Evolutionary conservation across 768 basidiomycete species (phyloP), one percentile per base, ranked within the genome.

Genomic region (Trametes sanguinea): DNA sequence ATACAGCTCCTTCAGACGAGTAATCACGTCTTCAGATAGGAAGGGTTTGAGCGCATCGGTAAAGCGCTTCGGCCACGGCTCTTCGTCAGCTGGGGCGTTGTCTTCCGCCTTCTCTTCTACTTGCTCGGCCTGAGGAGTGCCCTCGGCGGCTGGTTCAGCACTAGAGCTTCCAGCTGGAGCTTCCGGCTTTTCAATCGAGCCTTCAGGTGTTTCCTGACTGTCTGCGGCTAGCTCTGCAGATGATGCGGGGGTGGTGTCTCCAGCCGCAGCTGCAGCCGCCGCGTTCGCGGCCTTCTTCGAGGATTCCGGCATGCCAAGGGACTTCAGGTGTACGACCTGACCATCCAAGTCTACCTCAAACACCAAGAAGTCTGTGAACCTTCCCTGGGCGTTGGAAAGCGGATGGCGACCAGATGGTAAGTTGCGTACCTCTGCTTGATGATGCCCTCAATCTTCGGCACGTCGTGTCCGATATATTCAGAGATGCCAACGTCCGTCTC

Each of bases 281-380:
- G 63, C 60, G 44, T 64, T 67, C 0, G 64, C 37, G 39, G 62
- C 57, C 66, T 79, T 82, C 67, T 83, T 83, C 9, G 85, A 73
- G 29, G 80, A 80, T 61, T 83, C 79, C 2, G 94, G 95, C 71
- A 86, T 86, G 39, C 77, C 83, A 42, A 98, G 81, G 55, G 86
- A 84, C 72, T 92, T 92, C 37, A 99, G 71, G 70, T 92, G 89
- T 16, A 97, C 77, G 7, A 92, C 88, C 64, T 90, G 85, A 46
- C 88, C 83, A 65, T 92, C 87, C 62, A 86, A 82, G 69, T 91
- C 87, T 35, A 99, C 88, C 76, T 99, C 97, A 69, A 83, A 90
- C 17, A 99, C 97, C 68, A 98, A 69, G 72, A 99, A 99, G 75
- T 99, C 97, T 43, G 96, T 96, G 74, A 98, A 98, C 69, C 95